A percentile compares a stretch with the other conserved stretches of the same genome.
Conservation (phyloP, 2,329 filamentous ascomycete genomes). For the Neonectria faginata region DNA sequence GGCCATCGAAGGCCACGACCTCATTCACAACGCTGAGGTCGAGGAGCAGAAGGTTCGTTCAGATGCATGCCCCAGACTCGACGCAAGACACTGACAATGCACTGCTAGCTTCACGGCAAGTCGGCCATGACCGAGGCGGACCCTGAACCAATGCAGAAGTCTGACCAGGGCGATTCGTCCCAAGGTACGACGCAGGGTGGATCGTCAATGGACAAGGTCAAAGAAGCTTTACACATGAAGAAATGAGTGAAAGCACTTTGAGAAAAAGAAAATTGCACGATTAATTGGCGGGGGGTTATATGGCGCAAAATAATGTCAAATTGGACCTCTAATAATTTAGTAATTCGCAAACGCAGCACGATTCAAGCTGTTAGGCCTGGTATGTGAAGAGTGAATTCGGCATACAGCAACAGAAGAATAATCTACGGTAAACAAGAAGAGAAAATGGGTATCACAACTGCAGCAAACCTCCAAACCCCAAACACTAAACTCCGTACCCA, state of each 20-base stretch:
- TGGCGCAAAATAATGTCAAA: conserved; percentile 4
- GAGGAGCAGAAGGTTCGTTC: conserved; percentile 48
- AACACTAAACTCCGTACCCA: conserved; percentile 24
- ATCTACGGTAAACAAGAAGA: conserved; percentile 1
- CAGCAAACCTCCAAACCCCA: conserved; percentile 22
- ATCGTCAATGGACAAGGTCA: conserved; percentile 45
- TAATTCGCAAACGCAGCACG: neutral
- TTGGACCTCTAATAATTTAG: neutral
- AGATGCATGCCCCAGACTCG: neutral
- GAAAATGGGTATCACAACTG: conserved; percentile 43
- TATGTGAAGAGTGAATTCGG: neutral
- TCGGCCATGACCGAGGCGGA: conserved; percentile 41
- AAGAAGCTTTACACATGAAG: conserved; percentile 42
- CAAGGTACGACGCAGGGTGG: conserved; percentile 23
- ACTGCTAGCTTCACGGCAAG: conserved; percentile 40
- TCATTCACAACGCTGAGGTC: conserved; percentile 51
- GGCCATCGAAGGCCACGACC: conserved; percentile 49
- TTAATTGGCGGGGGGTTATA: neutral
- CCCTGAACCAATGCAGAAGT: conserved; percentile 25
- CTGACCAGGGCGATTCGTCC: conserved; percentile 5
- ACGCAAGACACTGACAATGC: neutral
- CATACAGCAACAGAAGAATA: neutral
- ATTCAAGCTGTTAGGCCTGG: neutral
- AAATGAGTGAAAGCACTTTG: conserved; percentile 28
- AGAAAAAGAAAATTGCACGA: neutral